Base-by-base conservation (phyloP, 2,329 filamentous ascomycete genomes). In the Arachnopeziza araneosa region DNA sequence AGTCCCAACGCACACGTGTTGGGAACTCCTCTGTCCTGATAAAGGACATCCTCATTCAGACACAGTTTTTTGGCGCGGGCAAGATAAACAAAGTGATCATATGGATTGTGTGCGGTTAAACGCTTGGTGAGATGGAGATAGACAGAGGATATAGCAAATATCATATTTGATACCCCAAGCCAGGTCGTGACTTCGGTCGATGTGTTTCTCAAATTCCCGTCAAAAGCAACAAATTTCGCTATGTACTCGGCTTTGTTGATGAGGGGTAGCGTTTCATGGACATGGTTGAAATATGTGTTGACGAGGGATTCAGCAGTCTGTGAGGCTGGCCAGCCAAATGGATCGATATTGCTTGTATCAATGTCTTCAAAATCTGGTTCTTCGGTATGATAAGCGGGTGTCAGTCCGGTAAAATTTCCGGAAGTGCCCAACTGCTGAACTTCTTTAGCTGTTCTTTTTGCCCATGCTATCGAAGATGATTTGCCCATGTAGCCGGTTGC, bases 381-480 rank as follows among this genome's bases (percentile, higher is more conserved):
- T 36, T 70, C 65, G 1, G 65, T 66, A 53, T 68, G 60, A 51
- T 69, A 68, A 12, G 62, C 24, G 2, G 59, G 21, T 1, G 55
- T 58, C 22, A 62, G 59, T 30, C 52, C 54, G 3, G 3, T 52
- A 14, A 12, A 14, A 44, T 14, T 19, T 2, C 12, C 36, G 17
- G 17, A 12, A 44, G 36, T 3, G 17, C 12, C 17, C 6, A 12
- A 3, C 36, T 44, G 36, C 17, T 44, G 36, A 14, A 44, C 36
- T 51, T 64, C 60, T 23, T 66, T 55, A 1, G 60, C 65, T 9
- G 64, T 64, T 10, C 64, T 53, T 57, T 64, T 64, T 1, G 63
- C 61, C 68, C 66, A 70, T 32, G 66, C 54, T 19, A 68, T 66
- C 9, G 67, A 55, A 2, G 66, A 66, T 10, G 67, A 64, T 52